Percentiles rank a stretch among this genome's conserved stretches.
These are phyloP conservation scores for Phylloporus arenicola DNA, from an alignment of 768 basidiomycete genomes.

Conservation along the genomic window DNA sequence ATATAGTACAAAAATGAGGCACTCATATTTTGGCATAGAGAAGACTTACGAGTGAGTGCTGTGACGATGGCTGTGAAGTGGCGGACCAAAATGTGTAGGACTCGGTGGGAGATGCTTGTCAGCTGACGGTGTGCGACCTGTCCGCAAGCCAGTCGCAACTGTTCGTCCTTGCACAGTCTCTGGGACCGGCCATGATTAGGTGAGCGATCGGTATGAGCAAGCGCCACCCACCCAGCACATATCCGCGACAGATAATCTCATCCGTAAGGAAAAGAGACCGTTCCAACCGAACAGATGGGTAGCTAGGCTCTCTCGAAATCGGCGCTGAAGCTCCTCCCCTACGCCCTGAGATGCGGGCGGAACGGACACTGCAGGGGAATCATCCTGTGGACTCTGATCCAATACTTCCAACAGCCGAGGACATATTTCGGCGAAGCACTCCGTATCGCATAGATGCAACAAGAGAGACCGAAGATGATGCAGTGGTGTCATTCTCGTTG, in stretches of 20 bases:
- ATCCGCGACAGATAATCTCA: conserved; percentile 46
- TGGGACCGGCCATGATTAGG: conserved; percentile 30
- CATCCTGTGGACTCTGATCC: conserved; percentile 23
- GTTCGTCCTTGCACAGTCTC: conserved; percentile 44
- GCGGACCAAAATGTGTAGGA: conserved; percentile 51
- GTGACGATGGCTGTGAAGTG: conserved; percentile 46
- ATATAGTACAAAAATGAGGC: conserved; percentile 11
- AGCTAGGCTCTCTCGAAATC: conserved; percentile 48
- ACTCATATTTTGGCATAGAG: conserved; percentile 4
- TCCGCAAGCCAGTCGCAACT: conserved; percentile 44
- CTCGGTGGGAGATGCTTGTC: conserved; percentile 46
- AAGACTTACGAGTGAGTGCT: conserved; percentile 41
- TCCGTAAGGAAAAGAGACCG: conserved; percentile 45
- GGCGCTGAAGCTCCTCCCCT: conserved; percentile 35
- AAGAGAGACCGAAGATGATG: conserved; percentile 29
- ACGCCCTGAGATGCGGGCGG: conserved; percentile 25
- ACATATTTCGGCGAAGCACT: conserved; percentile 34
- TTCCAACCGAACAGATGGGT: conserved; percentile 63
- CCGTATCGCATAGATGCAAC: conserved; percentile 34
- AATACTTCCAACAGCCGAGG: conserved; percentile 44
- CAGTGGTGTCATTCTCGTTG: conserved; percentile 22
- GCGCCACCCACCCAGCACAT: conserved; percentile 38
- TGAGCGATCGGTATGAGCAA: conserved; percentile 9
- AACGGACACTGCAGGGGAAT: conserved; percentile 34
- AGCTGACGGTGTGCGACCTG: conserved; percentile 47